Evolutionary conservation across 2,329 filamentous ascomycete genomes (phyloP).

Genomic region (Aspergillus sp.): DNA sequence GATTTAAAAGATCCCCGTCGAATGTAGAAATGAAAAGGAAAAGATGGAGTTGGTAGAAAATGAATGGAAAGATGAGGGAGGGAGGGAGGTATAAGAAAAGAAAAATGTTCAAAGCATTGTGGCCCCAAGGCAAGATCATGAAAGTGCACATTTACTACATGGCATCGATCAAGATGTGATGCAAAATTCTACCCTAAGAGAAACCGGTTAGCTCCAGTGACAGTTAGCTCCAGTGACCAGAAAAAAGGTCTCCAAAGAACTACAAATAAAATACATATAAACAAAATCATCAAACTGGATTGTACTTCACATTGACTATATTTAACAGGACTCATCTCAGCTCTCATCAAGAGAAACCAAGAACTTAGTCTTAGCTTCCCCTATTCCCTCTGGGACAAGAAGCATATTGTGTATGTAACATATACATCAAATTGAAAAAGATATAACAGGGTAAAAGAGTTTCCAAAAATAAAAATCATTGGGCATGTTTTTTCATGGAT

Average conservation of each 20-base stretch:
- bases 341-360: constrained; percentile 11
- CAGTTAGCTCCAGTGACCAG: background rate
- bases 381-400: constrained; percentile 10
- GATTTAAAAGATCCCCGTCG: background rate
- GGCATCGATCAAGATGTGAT: background rate
- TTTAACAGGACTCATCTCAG: constrained; percentile 7
- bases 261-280: background rate
- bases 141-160: background rate
- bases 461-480: background rate
- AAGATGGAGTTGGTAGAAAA: background rate
- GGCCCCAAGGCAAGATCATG: background rate
- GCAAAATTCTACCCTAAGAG: background rate
- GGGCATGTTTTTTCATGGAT: background rate
- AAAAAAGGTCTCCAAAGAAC: background rate
- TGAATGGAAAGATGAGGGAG: background rate
- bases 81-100: background rate
- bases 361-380: constrained; percentile 4
- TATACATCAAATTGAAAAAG: constrained; percentile 9
- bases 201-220: background rate
- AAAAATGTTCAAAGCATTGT: background rate
- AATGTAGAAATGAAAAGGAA: background rate
- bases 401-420: constrained; percentile 7
- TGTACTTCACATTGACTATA: constrained; percentile 9
- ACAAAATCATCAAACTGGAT: background rate
- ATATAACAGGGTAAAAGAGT: constrained; percentile 1